Evolutionary conservation across 169 alveolate species (phyloP), one percentile per base, ranked within the genome.

Genomic region (Cryptosporidium felis): DNA sequence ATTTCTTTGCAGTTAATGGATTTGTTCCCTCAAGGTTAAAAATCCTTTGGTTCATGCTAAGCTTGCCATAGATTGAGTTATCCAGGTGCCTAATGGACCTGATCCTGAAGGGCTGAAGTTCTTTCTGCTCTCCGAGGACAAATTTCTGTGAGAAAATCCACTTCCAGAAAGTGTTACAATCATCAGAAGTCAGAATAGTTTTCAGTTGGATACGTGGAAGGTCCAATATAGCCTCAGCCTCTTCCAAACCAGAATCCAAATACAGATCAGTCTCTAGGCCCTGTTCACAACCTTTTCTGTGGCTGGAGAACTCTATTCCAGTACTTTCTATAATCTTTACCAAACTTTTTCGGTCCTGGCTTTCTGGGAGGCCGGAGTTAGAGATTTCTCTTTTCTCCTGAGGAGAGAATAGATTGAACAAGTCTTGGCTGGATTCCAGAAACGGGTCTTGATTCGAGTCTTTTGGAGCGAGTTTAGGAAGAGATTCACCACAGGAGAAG

Each of bases 1-100:
- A 62, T 32, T 60, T 61, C 32, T 74, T 88, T n/a, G 92, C 88
- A 34, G 89, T 63, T n/a, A 82, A 44, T 1, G 91, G 81, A 38
- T 63, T 88, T 5, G 93, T 66, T 44, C 90, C 91, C 40, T 90
- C 93, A 44, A 90, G 80, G 59, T 88, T 89, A 63, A 90, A 90
- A 3, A 90, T 62, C 38, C 91, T 23, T 56, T 62, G 88, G 49
- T 82, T 90, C 46, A 81, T 66, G 26, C 74, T 74, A 10, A 74
- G 23, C 34, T n/a, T 49, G 21, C 85, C 85, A 74, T 74, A 74
- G 28, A 74, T 74, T 14, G 67, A 74, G 6, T 74, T 56, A n/a
- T 74, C 85, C 9, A 74, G 21, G 42, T 74, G 85, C 23, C 61
- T 53, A 10, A 74, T 40, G 8, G 85, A 18, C 5, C 38, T 49